Conservation (phyloP, 225 moss, liverwort and hornwort species). For the Antitrichia curtipendula region DNA sequence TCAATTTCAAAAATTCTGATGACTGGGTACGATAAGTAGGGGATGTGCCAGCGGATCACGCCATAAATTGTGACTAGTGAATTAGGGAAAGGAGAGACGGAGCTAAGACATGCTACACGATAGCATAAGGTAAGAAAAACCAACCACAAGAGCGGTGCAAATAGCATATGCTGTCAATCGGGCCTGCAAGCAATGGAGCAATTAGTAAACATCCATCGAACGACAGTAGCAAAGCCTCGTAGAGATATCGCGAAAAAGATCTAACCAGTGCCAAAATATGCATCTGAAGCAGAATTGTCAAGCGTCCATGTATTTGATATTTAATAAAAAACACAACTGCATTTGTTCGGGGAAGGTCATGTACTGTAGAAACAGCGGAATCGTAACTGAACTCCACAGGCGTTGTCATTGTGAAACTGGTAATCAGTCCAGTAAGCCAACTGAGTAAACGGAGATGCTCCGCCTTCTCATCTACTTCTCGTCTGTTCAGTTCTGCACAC, state of each 20-base stretch:
- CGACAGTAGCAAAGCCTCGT: not conserved
- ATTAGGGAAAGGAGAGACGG: not conserved
- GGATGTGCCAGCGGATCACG: not conserved
- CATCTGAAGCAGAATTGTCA: not conserved
- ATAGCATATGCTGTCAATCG: slow-evolving; percentile 41
- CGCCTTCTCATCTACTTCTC: slow-evolving; percentile 56
- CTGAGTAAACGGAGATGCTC: slow-evolving; percentile 50
- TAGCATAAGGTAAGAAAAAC: not conserved
- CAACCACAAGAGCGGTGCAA: slow-evolving; percentile 39
- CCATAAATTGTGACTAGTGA: not conserved
- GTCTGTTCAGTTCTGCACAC: slow-evolving; percentile 47
- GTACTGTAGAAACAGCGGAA: slow-evolving; percentile 18
- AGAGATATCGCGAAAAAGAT: not conserved
- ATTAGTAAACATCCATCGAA: not conserved
- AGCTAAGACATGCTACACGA: not conserved
- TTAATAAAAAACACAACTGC: not conserved
- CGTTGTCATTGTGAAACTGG: slow-evolving; percentile 52
- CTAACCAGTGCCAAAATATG: not conserved
- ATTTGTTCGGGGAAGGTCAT: not conserved
- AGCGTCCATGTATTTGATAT: not conserved
- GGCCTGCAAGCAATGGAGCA: slow-evolving; percentile 7
- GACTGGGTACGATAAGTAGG: not conserved
- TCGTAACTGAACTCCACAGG: slow-evolving; percentile 35
- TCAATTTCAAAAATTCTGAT: not conserved
- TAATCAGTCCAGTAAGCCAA: slow-evolving; percentile 49